Conservation (phyloP, 2,329 filamentous ascomycete genomes). For the Sporothrix pallida region DNA sequence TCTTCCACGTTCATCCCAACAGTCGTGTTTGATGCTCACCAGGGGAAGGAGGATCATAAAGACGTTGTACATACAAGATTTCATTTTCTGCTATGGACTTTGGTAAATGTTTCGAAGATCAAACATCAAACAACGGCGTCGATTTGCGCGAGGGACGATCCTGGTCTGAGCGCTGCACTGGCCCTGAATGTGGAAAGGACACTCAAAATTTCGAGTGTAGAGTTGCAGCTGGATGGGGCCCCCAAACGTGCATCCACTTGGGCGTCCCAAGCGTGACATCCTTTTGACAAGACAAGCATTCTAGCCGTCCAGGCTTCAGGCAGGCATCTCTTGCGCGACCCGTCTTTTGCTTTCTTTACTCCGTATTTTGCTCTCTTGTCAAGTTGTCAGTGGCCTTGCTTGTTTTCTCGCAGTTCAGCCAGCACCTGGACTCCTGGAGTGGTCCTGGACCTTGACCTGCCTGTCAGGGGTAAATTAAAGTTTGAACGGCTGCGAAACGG, state of each 20-base stretch:
- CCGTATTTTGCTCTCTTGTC: not conserved
- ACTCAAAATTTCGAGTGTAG: not conserved
- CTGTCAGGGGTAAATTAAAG: slow-evolving; percentile 15
- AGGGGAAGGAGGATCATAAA: not conserved
- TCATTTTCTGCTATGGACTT: no score
- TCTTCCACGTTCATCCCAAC: slow-evolving; percentile 7
- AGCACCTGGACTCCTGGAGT: not conserved
- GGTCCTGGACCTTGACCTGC: not conserved
- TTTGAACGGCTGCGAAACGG: not conserved
- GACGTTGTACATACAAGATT: not conserved
- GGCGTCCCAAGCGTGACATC: not conserved
- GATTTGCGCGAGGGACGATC: not conserved
- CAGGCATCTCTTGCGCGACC: not conserved
- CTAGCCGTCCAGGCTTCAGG: no score
- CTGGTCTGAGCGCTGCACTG: not conserved
- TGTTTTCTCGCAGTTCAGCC: not conserved
- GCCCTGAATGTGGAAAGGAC: not conserved
- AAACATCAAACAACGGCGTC: slow-evolving; percentile 28
- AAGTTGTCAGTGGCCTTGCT: not conserved
- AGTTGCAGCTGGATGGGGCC: not conserved
- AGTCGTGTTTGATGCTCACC: not conserved
- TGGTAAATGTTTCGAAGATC: slow-evolving; percentile 28
- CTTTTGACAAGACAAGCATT: not conserved
- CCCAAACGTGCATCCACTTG: not conserved
- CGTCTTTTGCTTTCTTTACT: not conserved